Evolutionary conservation across 106 monocot species (phyloP).

Genomic region (Dendrobium officinale): DNA sequence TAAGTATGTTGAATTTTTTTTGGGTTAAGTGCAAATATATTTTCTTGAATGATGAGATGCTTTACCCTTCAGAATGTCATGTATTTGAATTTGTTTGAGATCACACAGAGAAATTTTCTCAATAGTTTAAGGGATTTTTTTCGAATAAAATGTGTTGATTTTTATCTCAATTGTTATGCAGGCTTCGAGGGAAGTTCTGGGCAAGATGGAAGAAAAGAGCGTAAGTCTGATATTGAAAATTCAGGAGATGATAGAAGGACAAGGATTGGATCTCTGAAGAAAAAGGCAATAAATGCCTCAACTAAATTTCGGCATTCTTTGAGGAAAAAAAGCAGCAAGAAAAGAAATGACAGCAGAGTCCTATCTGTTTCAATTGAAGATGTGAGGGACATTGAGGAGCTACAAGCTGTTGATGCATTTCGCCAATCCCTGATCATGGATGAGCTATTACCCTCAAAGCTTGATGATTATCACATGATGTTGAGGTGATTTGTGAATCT

Average conservation of each 20-base stretch:
- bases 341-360: slow-evolving; percentile 26
- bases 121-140: background rate
- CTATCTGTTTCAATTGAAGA: slow-evolving; percentile 75
- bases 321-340: slow-evolving; percentile 56
- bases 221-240: slow-evolving; percentile 51
- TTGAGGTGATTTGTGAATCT: slow-evolving; percentile 35
- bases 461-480: slow-evolving; percentile 88
- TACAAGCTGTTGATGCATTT: slow-evolving; percentile 65
- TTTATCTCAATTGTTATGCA: slow-evolving; percentile 10
- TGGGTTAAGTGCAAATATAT: background rate
- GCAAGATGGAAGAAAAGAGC: slow-evolving; percentile 47
- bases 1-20: background rate
- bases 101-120: background rate
- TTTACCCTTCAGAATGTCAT: background rate
- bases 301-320: slow-evolving; percentile 58
- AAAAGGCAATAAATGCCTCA: slow-evolving; percentile 58
- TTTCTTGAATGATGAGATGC: background rate
- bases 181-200: slow-evolving; percentile 43
- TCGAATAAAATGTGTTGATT: background rate
- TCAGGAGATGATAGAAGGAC: slow-evolving; percentile 56
- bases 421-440: slow-evolving; percentile 60
- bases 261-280: slow-evolving; percentile 47
- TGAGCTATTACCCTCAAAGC: slow-evolving; percentile 53
- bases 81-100: background rate
- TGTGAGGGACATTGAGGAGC: slow-evolving; percentile 58